Conservation (phyloP, 2,329 filamentous ascomycete genomes). For the Phaeophleospora eucalypticola region DNA sequence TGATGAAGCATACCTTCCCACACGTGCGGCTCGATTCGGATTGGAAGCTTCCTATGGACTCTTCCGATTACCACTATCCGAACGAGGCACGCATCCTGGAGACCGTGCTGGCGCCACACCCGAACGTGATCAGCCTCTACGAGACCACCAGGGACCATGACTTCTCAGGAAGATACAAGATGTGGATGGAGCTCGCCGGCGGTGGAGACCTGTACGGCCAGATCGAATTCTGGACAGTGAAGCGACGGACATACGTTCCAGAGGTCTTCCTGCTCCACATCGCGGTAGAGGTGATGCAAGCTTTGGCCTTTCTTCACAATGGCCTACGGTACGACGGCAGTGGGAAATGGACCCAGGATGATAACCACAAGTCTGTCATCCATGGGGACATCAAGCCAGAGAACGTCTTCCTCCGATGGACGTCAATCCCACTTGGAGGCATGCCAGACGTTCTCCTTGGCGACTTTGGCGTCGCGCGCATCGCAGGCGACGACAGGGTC, state of each 20-base stretch:
- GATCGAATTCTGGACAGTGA: constrained; percentile 1
- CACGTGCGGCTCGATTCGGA: too few species aligned
- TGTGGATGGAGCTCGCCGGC: constrained; percentile 6
- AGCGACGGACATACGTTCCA: background rate
- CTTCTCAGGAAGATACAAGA: background rate
- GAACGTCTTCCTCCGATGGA: constrained; percentile 20
- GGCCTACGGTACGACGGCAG: constrained; percentile 12
- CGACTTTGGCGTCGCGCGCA: constrained; percentile 15
- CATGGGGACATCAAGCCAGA: constrained; percentile 23
- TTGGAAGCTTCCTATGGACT: background rate
- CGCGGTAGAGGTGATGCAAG: constrained; percentile 12
- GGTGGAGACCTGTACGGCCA: constrained; percentile 14
- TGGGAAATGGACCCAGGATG: constrained; percentile 11
- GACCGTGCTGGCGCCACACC: background rate
- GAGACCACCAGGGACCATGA: background rate
- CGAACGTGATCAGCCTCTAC: constrained; percentile 5
- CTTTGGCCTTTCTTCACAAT: constrained; percentile 20
- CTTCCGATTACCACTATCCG: background rate
- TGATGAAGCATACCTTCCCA: background rate
- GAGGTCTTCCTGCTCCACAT: constrained; percentile 17
- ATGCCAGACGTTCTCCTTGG: constrained; percentile 19
- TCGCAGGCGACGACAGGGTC: background rate
- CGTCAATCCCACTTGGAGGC: background rate
- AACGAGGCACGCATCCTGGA: constrained; percentile 1
- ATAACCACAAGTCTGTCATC: constrained; percentile 8